Percentiles rank a stretch among this genome's conserved stretches.
Evolutionary conservation across 805 yeast species (phyloP).

Genomic region (Monosporozyma siamensis): DNA sequence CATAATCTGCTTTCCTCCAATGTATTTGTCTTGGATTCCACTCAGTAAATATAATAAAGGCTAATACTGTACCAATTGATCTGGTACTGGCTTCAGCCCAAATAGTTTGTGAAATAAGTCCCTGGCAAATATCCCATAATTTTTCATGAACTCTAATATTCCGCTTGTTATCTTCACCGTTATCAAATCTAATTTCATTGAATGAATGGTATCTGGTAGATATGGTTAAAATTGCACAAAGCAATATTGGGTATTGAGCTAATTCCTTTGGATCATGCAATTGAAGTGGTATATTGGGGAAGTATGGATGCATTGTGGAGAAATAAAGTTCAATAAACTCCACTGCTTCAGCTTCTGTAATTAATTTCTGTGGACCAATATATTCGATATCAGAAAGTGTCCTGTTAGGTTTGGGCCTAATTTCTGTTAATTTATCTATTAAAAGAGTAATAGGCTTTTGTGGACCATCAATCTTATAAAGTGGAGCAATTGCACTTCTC

Average conservation of each 20-base stretch:
- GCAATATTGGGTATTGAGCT: conserved; percentile 69
- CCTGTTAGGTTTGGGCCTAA: conserved; percentile 30
- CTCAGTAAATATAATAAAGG: conserved; percentile 78
- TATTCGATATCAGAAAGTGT: conserved; percentile 53
- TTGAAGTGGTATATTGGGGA: conserved; percentile 75
- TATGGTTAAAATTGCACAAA: conserved; percentile 74
- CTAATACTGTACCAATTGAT: conserved; percentile 76
- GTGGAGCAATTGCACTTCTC: conserved; percentile 19
- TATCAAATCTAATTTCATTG: conserved; percentile 30
- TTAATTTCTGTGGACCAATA: conserved; percentile 41
- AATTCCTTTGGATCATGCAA: conserved; percentile 56
- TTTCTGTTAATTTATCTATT: conserved; percentile 25
- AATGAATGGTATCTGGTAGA: conserved; percentile 68
- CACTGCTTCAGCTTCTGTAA: conserved; percentile 56
- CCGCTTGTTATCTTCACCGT: conserved; percentile 29
- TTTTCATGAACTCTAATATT: conserved; percentile 65
- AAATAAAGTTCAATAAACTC: conserved; percentile 54
- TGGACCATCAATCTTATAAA: conserved; percentile 17
- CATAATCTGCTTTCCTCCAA: conserved; percentile 80
- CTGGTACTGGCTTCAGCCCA: conserved; percentile 93
- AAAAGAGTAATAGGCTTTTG: conserved; percentile 25
- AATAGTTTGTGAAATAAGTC: conserved; percentile 71
- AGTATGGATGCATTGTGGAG: conserved; percentile 76
- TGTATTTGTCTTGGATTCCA: conserved; percentile 96
- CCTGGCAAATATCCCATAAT: conserved; percentile 77